These are phyloP conservation scores for Suhomyces kilbournensis DNA, from an alignment of 805 yeast genomes.

Conservation along the genomic window DNA sequence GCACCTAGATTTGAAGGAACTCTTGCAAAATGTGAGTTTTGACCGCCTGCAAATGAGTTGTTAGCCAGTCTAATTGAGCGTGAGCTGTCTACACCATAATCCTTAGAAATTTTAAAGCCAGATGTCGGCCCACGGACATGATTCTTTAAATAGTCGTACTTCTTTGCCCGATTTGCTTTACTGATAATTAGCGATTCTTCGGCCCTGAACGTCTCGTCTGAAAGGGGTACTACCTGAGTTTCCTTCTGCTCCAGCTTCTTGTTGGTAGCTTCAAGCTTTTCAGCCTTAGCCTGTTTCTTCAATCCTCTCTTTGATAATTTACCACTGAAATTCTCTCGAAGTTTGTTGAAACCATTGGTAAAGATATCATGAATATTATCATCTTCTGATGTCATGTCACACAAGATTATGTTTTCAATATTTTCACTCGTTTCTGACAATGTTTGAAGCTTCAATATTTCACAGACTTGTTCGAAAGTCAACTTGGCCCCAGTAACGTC, in stretches of 20 bases:
- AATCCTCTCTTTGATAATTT: slow-evolving; percentile 29
- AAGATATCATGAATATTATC: slow-evolving; percentile 25
- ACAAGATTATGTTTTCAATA: slow-evolving; percentile 21
- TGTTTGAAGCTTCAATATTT: slow-evolving; percentile 14
- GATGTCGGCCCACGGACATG: slow-evolving; percentile 15
- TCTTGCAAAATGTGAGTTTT: not conserved
- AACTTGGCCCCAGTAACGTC: slow-evolving; percentile 23
- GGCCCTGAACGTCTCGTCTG: slow-evolving; percentile 11
- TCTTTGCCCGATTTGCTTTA: slow-evolving; percentile 27
- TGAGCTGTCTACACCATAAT: not conserved
- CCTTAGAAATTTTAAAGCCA: not conserved
- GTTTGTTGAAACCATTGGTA: slow-evolving; percentile 17
- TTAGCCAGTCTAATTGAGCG: not conserved
- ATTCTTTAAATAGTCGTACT: slow-evolving; percentile 31
- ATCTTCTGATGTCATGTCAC: slow-evolving; percentile 32
- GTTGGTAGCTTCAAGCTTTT: slow-evolving; percentile 6
- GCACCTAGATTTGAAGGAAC: not conserved
- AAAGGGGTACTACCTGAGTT: not conserved
- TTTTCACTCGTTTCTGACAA: slow-evolving; percentile 8
- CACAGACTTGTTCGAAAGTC: slow-evolving; percentile 11
- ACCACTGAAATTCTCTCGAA: slow-evolving; percentile 25
- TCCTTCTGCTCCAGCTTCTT: slow-evolving; percentile 6
- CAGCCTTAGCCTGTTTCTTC: slow-evolving; percentile 16
- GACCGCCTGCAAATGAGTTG: not conserved
- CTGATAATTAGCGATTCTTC: slow-evolving; percentile 24